Percentiles rank a stretch among this genome's conserved stretches.
Conservation (phyloP, 352 stramenopile genomes). For the Globisporangium canariense region DNA sequence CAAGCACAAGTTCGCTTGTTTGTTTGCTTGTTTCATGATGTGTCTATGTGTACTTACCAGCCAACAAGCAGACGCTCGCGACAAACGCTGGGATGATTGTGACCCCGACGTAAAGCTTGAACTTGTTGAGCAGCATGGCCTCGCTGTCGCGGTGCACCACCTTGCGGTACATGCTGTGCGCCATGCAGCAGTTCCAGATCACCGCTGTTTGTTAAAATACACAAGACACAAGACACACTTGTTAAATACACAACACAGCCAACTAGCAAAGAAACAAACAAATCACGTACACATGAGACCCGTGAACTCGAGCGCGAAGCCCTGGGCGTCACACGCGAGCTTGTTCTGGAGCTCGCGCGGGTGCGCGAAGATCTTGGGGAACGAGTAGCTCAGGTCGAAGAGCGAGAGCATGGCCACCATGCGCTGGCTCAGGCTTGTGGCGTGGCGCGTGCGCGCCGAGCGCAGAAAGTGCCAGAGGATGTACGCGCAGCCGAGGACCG, state of each 20-base stretch:
- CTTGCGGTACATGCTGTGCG: constrained; percentile 69
- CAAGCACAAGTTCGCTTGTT: background rate
- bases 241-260: no score
- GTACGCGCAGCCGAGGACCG: constrained; percentile 41
- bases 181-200: constrained; percentile 68
- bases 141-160: constrained; percentile 69
- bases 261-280: background rate
- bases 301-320: constrained; percentile 45
- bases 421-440: constrained; percentile 53
- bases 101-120: constrained; percentile 55
- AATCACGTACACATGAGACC: constrained; percentile 45
- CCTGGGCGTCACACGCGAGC: constrained; percentile 47
- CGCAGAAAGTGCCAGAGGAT: constrained; percentile 47
- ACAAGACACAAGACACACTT: no score
- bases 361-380: constrained; percentile 52
- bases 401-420: constrained; percentile 75
- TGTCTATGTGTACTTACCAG: constrained; percentile 15
- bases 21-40: constrained; percentile 1
- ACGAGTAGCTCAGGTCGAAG: constrained; percentile 42
- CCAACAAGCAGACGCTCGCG: constrained; percentile 35
- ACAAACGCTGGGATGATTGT: constrained; percentile 40
- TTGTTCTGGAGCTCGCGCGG: constrained; percentile 18
- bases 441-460: constrained; percentile 19
- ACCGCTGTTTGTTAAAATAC: constrained; percentile 25
- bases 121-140: constrained; percentile 46